Conservation (phyloP, 1,284 basidiomycete genomes). For the Melampsora larici-populina region DNA sequence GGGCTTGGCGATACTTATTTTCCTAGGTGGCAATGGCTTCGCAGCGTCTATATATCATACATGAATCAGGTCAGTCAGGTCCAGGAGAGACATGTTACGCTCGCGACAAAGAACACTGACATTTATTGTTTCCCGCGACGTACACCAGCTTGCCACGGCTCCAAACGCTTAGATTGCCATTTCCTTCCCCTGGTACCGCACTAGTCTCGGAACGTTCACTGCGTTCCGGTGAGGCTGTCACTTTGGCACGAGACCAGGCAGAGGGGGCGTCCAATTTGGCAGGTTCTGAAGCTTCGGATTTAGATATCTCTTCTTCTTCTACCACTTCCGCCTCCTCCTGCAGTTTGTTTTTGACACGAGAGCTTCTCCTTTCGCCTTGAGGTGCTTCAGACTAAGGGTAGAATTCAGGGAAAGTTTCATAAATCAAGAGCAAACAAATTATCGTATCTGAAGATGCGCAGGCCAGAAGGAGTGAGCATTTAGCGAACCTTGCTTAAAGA, state of each 20-base stretch:
- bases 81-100: background rate
- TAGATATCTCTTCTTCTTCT: constrained; percentile 20
- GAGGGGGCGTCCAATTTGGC: background rate
- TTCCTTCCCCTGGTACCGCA: background rate
- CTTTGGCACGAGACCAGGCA: constrained; percentile 37
- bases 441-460: background rate
- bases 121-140: constrained; percentile 38
- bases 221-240: constrained; percentile 6
- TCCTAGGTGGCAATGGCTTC: constrained; percentile 7
- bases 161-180: constrained; percentile 37
- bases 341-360: constrained; percentile 22
- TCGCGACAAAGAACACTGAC: constrained; percentile 8
- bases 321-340: constrained; percentile 8
- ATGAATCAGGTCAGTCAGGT: background rate
- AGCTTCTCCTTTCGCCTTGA: constrained; percentile 32
- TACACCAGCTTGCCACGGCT: constrained; percentile 42
- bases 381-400: background rate
- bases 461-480: background rate
- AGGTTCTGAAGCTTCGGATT: constrained; percentile 30
- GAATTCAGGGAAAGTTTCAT: no score
- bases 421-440: no score
- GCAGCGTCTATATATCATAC: constrained; percentile 2
- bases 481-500: background rate
- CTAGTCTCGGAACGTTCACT: constrained; percentile 19
- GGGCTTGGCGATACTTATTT: constrained; percentile 6